Base-by-base conservation (phyloP, 148 eudicot genomes). In the Camellia lanceoleosa region DNA sequence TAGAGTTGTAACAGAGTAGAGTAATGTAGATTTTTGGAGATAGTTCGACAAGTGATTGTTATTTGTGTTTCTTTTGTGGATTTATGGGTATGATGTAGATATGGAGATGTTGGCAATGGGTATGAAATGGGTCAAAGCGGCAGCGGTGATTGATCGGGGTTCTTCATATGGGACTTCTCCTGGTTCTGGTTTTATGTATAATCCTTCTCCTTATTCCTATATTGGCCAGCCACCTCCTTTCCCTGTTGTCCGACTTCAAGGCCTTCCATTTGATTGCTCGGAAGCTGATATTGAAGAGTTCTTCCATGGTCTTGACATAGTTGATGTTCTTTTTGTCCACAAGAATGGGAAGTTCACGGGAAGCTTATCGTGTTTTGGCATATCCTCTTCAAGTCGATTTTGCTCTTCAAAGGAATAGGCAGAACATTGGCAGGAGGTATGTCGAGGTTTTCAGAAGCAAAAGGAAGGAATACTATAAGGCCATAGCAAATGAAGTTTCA, bases 231-330 rank as follows among this genome's bases (percentile, higher is more conserved):
- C 90, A 47, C 91, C 97, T 78, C 89, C 94, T 18, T 93, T 92
- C 80, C 98, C 98, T 56, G 93, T 90, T 80, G 98, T 95, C 56
- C 83, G 97, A 76, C 98, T 95, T 43, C 93, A 96, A 58, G 98
- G 98, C 76, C 97, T 95, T 38, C 98, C 98, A 73, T 95, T 91
- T 83, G 97, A 90, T 85, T 95, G 98, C 84, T 78, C 89, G 15
- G 98, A 95, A 86, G 83, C 87, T 71, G 98, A 95, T 79, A 73
- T 95, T 67, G 83, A 81, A 59, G 98, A 95, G 65, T 95, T 95
- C 80, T 79, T 95, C 79, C 93, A 87, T 79, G 99, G 98, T 71
- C 80, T 96, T 51, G 98, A 92, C 80, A 84, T 96, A 42, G 88
- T 96, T 71, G 99, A 96, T 75, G 83, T 93, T 75, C 90, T 93